Percentiles rank a stretch among this genome's conserved stretches.
Evolutionary conservation across 768 basidiomycete species (phyloP).

Genomic region (Russula earlei): DNA sequence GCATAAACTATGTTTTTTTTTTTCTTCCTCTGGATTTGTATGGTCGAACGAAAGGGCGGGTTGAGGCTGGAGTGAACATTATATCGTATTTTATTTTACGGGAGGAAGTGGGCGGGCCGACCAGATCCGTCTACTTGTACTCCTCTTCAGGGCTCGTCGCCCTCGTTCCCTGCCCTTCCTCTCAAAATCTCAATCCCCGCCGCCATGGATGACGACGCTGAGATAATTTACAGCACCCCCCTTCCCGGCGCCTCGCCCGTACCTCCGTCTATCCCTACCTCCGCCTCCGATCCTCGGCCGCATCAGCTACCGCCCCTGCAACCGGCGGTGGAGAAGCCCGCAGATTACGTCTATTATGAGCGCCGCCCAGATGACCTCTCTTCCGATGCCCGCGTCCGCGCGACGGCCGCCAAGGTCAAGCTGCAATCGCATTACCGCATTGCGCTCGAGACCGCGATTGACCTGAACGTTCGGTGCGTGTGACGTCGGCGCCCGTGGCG

Average conservation of each 20-base stretch:
- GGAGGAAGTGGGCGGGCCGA: no score
- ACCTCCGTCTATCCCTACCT: neutral
- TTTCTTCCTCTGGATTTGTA: neutral
- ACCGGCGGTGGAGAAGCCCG: conserved; percentile 27
- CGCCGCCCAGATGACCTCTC: conserved; percentile 69
- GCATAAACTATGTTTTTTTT: neutral
- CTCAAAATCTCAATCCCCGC: neutral
- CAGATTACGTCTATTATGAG: conserved; percentile 93
- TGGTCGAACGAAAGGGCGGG: neutral
- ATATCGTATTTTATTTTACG: no score
- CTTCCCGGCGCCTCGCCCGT: conserved; percentile 6
- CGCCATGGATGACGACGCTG: conserved; percentile 14
- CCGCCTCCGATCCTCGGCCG: neutral
- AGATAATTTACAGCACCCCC: conserved; percentile 18
- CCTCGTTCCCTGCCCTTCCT: neutral
- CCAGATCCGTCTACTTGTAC: no score
- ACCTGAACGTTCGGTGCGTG: conserved; percentile 76
- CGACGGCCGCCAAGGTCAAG: conserved; percentile 88
- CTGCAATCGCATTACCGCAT: conserved; percentile 95
- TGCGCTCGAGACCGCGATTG: conserved; percentile 93
- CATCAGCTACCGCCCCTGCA: neutral
- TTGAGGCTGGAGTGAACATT: no score
- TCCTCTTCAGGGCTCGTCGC: neutral
- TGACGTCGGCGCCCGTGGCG: no score
- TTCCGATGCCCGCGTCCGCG: conserved; percentile 69